A percentile compares a stretch with the other conserved stretches of the same genome.
phyloP scores from a whole-genome alignment of 495 filamentous ascomycete genomes.

The Ascodesmis nigricans region DNA sequence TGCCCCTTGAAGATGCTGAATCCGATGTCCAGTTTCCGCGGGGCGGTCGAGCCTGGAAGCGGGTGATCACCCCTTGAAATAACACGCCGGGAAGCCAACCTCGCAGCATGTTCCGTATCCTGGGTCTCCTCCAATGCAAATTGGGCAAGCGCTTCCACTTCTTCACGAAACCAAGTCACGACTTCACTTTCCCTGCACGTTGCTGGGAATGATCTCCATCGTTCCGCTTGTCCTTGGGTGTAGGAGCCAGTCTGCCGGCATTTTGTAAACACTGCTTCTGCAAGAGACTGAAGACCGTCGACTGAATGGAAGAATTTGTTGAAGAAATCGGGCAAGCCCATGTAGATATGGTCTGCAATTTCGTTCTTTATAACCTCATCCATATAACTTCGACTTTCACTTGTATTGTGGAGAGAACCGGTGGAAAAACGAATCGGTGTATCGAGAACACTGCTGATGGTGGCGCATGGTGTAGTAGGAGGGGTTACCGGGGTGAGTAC shows the following conservation, averaged over 20 bases:
- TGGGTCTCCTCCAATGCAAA: background rate
- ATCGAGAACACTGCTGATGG: background rate
- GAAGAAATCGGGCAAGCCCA: background rate
- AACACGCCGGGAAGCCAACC: background rate
- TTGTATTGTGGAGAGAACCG: background rate
- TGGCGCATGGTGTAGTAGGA: background rate
- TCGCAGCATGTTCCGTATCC: background rate
- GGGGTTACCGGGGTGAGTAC: background rate
- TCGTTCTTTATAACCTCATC: background rate
- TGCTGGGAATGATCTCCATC: background rate
- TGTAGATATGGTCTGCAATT: background rate
- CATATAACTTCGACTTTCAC: background rate
- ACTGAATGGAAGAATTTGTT: background rate
- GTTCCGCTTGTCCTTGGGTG: background rate
- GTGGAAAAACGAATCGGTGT: background rate
- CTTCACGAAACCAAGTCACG: background rate
- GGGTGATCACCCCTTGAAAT: background rate
- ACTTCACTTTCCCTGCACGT: background rate
- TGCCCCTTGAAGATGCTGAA: background rate
- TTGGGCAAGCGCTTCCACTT: background rate
- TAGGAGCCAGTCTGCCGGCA: background rate
- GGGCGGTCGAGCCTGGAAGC: background rate
- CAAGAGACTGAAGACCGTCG: background rate
- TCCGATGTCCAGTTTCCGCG: background rate
- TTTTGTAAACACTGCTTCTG: background rate